Base-by-base conservation (phyloP, 208 protist genomes). In the Angomonas deanei region DNA sequence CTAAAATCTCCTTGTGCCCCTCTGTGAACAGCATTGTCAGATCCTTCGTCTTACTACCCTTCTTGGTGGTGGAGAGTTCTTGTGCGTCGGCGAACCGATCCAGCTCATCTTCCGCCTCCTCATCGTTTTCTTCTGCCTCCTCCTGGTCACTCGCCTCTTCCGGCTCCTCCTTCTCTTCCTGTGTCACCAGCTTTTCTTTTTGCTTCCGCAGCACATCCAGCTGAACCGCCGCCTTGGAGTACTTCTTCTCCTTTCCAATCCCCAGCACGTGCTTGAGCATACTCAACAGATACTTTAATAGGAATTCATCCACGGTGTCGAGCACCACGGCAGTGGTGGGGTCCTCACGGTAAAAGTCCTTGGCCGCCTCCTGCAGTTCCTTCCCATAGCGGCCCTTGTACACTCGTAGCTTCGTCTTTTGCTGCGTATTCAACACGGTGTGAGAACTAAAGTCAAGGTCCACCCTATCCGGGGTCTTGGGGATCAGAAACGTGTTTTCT, bases 291-390 rank as follows among this genome's bases (percentile, higher is more conserved):
- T 84, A 92, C 60, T 85, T 85, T 13, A 96, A 68, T 24, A 91
- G 72, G 61, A 96, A 96, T 69, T 96, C 90, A 62, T 96, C 90
- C n/a, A 93, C 63, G 10, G 90, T 91, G 66, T 96, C 90, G 2
- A 96, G 80, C 48, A 93, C 85, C 11, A 93, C 76, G 2, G 86
- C 86, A 10, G 84, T 84, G 34, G 82, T 78, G 17, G 84, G 81
- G 66, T 93, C 89, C 59, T 93, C 86, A 66, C 82, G 84, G 77
- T 88, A 91, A 67, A 96, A 93, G 72, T 86, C 78, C 60, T 88
- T 85, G 0, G 86, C 82, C 21, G 86, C 90, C 66, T 92, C 81
- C 26, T 80, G 60, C 36, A 91, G 65, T 27, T 84, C 81, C 62
- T 81, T 92, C 19, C 80, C 85, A 68, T 92, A 92, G 28, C 84